Evolutionary conservation across 805 yeast genomes (phyloP).

Genomic region (Jamesozyma piceae): DNA sequence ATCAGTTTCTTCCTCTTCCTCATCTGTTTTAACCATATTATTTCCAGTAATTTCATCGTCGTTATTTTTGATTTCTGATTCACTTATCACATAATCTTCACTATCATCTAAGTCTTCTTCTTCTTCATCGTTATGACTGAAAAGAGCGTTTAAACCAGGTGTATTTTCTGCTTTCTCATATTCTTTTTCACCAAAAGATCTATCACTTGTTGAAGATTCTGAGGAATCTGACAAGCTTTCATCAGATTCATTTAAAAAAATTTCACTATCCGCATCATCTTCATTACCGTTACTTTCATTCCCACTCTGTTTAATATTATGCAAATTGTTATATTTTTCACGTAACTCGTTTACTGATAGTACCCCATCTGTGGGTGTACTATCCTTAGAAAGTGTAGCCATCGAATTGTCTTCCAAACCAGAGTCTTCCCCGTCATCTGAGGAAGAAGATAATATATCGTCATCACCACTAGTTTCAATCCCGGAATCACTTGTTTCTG

Average conservation of each 20-base stretch:
- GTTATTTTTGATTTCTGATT: constrained; percentile 11
- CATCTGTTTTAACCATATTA: constrained; percentile 1
- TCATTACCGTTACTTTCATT: not conserved
- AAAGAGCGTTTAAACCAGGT: constrained; percentile 12
- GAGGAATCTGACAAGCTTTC: not conserved
- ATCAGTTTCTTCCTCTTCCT: constrained; percentile 8
- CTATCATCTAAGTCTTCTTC: constrained; percentile 1
- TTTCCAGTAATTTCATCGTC: constrained; percentile 4
- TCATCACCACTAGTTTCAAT: constrained; percentile 11
- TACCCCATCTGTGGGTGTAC: constrained; percentile 9
- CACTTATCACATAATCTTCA: constrained; percentile 1
- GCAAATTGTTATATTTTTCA: constrained; percentile 33
- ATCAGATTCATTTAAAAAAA: constrained; percentile 4
- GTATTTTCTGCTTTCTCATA: constrained; percentile 27
- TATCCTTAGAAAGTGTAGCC: constrained; percentile 24
- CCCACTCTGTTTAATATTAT: not conserved
- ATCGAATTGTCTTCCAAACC: constrained; percentile 8
- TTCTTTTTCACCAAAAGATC: not conserved
- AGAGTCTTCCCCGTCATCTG: constrained; percentile 7
- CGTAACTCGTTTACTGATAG: constrained; percentile 38
- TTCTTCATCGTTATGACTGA: constrained; percentile 13
- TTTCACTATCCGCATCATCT: not conserved
- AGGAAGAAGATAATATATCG: constrained; percentile 12
- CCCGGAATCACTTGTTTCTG: constrained; percentile 3
- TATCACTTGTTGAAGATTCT: not conserved